These are phyloP conservation scores for Dryadomyces quercus-mongolicae DNA, from an alignment of 2,329 filamentous ascomycete genomes.

Conservation along the genomic window DNA sequence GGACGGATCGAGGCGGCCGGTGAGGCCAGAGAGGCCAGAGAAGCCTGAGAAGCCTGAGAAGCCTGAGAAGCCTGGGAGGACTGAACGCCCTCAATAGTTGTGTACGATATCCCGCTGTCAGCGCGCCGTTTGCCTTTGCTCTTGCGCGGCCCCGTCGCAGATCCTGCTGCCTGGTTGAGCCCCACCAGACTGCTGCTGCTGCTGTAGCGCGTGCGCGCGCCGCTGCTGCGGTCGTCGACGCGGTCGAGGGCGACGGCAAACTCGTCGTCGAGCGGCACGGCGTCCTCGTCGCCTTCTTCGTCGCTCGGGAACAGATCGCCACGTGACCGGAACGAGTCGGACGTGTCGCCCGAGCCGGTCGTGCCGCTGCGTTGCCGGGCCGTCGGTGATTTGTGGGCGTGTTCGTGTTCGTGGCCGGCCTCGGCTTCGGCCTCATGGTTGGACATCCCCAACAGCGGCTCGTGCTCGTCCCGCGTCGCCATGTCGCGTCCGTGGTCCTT, in stretches of 20 bases:
- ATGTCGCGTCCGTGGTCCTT: conserved; percentile 3
- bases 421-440: neutral
- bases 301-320: conserved; percentile 89
- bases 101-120: conserved; percentile 30
- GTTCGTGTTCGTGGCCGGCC: neutral
- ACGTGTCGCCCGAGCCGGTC: conserved; percentile 66
- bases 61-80: conserved; percentile 35
- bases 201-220: conserved; percentile 45
- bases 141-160: conserved; percentile 57
- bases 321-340: conserved; percentile 74
- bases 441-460: conserved; percentile 51
- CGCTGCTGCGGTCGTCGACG: conserved; percentile 64
- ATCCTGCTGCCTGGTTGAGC: conserved; percentile 33
- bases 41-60: conserved; percentile 38
- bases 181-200: conserved; percentile 26
- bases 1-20: conserved; percentile 22
- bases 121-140: conserved; percentile 21
- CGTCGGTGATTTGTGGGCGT: neutral
- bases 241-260: conserved; percentile 75
- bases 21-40: conserved; percentile 33
- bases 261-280: conserved; percentile 84
- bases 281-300: conserved; percentile 76
- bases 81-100: conserved; percentile 42
- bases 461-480: conserved; percentile 38
- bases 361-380: conserved; percentile 62